Conservation (phyloP, 139 green algal species). For the Micromonas pusilla region DNA sequence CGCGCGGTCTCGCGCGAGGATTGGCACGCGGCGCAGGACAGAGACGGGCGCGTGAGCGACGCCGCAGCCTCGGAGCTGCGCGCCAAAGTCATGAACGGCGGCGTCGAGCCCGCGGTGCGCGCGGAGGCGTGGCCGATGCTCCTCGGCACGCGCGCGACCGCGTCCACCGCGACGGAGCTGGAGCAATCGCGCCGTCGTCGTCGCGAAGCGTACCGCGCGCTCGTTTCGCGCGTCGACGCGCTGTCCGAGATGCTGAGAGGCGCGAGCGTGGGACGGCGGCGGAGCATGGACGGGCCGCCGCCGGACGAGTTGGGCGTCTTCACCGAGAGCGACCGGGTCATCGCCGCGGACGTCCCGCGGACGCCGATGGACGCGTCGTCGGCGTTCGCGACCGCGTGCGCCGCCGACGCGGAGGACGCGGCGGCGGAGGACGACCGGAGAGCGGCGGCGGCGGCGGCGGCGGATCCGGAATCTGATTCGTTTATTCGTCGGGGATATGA, state of each 20-base stretch:
- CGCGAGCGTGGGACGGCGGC: neutral
- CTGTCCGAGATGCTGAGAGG: neutral
- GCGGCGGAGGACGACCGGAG: neutral
- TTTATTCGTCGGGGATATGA: neutral
- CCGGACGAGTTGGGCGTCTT: neutral
- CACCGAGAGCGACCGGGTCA: neutral
- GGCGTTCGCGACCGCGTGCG: too few species aligned
- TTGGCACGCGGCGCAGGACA: slow-evolving; percentile 7
- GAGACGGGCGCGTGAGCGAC: neutral
- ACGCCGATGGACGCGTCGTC: slow-evolving; percentile 7
- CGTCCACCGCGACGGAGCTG: neutral
- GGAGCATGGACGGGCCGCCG: neutral
- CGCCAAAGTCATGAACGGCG: neutral
- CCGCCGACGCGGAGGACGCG: too few species aligned
- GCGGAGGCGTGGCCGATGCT: slow-evolving; percentile 3
- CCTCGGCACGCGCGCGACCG: neutral
- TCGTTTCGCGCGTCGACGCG: neutral
- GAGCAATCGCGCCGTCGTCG: neutral
- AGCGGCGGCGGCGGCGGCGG: neutral
- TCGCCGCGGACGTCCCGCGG: neutral
- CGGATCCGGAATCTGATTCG: neutral
- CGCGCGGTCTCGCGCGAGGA: neutral
- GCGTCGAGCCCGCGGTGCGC: neutral
- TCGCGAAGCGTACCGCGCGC: neutral
- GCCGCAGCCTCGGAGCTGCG: neutral